phyloP scores from a whole-genome alignment of 176 grass and related monocot genomes.

The Chloris gayana region DNA sequence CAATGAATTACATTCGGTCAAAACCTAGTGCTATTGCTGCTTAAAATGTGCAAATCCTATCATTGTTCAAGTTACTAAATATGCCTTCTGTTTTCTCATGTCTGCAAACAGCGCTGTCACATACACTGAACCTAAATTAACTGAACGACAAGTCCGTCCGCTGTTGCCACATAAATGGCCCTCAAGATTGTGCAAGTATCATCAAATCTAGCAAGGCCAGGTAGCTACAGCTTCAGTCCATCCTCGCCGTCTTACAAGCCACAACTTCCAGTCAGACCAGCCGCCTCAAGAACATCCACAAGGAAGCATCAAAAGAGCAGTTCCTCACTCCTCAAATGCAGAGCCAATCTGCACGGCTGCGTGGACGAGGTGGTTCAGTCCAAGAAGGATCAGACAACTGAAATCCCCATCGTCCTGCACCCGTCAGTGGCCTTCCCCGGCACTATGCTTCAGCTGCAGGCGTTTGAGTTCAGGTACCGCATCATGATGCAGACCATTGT shows the following conservation, averaged over 20 bases:
- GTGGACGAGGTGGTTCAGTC: constrained; percentile 16
- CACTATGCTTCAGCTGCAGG: constrained; percentile 62
- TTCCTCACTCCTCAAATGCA: constrained; percentile 29
- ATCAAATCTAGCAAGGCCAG: constrained; percentile 19
- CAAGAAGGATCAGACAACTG: constrained; percentile 39
- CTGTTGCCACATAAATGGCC: constrained; percentile 33
- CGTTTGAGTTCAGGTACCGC: constrained; percentile 89
- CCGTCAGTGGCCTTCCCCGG: constrained; percentile 75
- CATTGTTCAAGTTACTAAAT: not conserved
- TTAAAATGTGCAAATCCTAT: not conserved
- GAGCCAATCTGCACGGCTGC: constrained; percentile 24
- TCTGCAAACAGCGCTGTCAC: constrained; percentile 21
- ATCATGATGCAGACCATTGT: constrained; percentile 95
- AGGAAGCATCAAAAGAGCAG: not conserved
- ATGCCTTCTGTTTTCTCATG: not conserved
- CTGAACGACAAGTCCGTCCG: too few relatives aligned
- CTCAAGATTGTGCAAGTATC: constrained; percentile 36
- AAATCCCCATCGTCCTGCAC: constrained; percentile 64
- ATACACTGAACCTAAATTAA: constrained; percentile 10
- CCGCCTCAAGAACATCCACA: not conserved
- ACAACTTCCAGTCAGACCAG: not conserved
- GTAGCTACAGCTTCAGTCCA: not conserved
- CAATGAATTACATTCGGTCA: too few relatives aligned
- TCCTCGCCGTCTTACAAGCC: not conserved
- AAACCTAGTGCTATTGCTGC: not conserved